phyloP scores from a whole-genome alignment of 129 eudicot species.

The Calendula officinalis region DNA sequence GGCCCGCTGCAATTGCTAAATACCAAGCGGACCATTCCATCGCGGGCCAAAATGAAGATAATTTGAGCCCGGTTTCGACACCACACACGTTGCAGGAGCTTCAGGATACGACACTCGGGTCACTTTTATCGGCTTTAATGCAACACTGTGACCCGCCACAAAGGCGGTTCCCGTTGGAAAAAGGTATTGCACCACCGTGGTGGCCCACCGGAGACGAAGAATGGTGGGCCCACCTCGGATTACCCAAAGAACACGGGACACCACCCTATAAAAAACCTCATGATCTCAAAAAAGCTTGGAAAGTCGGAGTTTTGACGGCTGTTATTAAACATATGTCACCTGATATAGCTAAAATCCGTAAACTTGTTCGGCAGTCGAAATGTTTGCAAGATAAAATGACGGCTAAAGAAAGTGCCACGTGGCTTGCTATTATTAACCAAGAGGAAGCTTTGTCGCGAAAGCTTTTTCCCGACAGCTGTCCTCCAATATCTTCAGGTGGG shows the following conservation, averaged over 20 bases:
- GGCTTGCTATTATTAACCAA: conserved; percentile 69
- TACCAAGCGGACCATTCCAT: conserved; percentile 57
- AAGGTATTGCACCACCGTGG: conserved; percentile 82
- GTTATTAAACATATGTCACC: conserved; percentile 81
- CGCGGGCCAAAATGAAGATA: conserved; percentile 51
- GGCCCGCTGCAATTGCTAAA: conserved; percentile 78
- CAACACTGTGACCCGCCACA: conserved; percentile 83
- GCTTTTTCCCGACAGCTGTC: conserved; percentile 55
- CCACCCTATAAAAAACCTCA: conserved; percentile 88
- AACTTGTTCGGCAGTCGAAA: conserved; percentile 73
- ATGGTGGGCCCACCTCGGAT: conserved; percentile 65
- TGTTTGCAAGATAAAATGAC: conserved; percentile 87
- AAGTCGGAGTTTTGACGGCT: conserved; percentile 68
- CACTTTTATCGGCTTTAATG: conserved; percentile 74
- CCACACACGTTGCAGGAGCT: conserved; percentile 74
- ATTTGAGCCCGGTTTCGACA: conserved; percentile 38
- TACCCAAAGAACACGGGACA: conserved; percentile 65
- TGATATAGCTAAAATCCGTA: conserved; percentile 63
- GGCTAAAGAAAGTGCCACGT: conserved; percentile 74
- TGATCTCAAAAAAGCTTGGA: conserved; percentile 75
- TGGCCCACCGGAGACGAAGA: conserved; percentile 81
- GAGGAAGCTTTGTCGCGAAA: conserved; percentile 56
- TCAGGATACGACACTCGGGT: conserved; percentile 77
- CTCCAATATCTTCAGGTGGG: conserved; percentile 34
- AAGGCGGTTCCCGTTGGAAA: conserved; percentile 75